Percentiles rank a stretch among this genome's conserved stretches.
These are phyloP conservation scores for Colletotrichum sp. DNA, from an alignment of 2,329 filamentous ascomycete species.

Conservation along the genomic window DNA sequence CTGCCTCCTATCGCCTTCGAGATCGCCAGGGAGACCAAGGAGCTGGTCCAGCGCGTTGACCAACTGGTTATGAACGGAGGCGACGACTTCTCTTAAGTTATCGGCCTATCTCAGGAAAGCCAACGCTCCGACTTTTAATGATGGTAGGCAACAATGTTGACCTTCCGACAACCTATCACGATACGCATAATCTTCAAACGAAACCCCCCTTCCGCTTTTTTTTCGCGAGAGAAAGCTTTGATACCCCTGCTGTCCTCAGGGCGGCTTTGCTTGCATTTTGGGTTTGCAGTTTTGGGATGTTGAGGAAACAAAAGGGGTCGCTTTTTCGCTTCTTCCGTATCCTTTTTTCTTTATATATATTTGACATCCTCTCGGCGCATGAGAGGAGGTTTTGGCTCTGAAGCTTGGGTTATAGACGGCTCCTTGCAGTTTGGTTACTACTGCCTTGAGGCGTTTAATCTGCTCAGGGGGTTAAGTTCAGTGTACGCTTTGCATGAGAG, in stretches of 20 bases:
- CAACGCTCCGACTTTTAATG: background rate
- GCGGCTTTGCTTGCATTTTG: constrained; percentile 20
- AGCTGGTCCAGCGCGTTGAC: constrained; percentile 57
- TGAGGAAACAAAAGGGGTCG: background rate
- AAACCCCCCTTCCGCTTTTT: background rate
- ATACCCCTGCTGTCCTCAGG: constrained; percentile 21
- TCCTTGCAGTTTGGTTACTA: background rate
- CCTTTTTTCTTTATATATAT: background rate
- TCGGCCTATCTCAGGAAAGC: background rate
- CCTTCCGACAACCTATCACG: background rate
- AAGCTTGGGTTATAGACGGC: background rate
- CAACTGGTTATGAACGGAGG: constrained; percentile 36
- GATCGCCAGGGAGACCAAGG: constrained; percentile 82
- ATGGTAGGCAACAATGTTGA: background rate
- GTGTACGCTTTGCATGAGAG: constrained; percentile 14
- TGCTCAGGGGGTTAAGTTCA: background rate
- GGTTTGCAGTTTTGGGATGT: constrained; percentile 9
- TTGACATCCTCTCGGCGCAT: background rate
- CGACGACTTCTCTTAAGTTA: constrained; percentile 50
- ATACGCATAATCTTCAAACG: constrained; percentile 4
- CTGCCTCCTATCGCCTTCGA: constrained; percentile 87
- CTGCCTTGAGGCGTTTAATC: constrained; percentile 7
- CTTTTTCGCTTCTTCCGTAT: background rate
- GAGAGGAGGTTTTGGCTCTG: background rate
- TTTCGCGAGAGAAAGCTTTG: constrained; percentile 17